These are phyloP conservation scores for Phytophthora capsici DNA, from an alignment of 352 stramenopile genomes.

Conservation along the genomic window DNA sequence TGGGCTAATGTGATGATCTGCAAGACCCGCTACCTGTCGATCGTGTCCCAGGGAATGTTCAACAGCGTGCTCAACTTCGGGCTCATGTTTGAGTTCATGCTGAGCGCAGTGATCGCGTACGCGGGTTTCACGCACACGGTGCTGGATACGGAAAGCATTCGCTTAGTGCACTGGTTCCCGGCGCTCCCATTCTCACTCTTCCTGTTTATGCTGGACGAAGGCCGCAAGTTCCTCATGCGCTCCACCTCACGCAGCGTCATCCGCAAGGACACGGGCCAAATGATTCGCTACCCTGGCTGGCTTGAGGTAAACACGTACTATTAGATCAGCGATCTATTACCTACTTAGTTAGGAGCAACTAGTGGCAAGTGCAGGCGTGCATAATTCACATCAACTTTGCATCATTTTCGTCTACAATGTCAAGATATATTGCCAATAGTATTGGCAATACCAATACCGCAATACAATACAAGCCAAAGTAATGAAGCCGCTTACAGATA, in stretches of 20 bases:
- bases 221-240: constrained; percentile 92
- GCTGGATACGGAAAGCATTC: constrained; percentile 85
- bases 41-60: constrained; percentile 92
- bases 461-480: too few species aligned
- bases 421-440: too few species aligned
- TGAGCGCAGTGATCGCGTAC: constrained; percentile 88
- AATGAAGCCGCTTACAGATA: too few species aligned
- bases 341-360: constrained; percentile 4
- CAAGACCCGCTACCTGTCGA: constrained; percentile 92
- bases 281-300: constrained; percentile 87
- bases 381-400: constrained; percentile 24
- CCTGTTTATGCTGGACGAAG: constrained; percentile 91
- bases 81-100: constrained; percentile 93
- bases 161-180: constrained; percentile 92
- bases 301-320: constrained; percentile 92
- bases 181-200: constrained; percentile 90
- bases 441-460: too few species aligned
- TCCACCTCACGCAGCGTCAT: constrained; percentile 74
- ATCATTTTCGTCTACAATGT: neutral
- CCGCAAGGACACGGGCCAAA: constrained; percentile 81
- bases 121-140: constrained; percentile 82
- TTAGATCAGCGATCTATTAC: constrained; percentile 45
- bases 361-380: constrained; percentile 12
- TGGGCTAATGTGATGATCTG: constrained; percentile 93
- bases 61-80: constrained; percentile 94